These are phyloP conservation scores for Osmozyma mogii DNA, from an alignment of 805 yeast species.

Conservation along the genomic window DNA sequence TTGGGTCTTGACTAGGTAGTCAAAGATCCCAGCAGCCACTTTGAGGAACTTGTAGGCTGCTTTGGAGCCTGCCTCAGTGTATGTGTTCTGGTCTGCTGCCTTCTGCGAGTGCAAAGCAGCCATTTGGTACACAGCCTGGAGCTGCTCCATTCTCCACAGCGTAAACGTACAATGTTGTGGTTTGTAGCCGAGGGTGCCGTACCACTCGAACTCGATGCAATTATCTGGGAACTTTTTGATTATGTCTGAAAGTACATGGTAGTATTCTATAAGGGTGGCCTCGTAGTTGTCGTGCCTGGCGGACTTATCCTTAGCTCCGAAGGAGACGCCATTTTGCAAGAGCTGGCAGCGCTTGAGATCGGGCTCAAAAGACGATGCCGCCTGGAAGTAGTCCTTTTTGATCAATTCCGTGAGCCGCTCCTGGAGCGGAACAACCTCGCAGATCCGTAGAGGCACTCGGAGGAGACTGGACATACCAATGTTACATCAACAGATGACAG, in stretches of 20 bases:
- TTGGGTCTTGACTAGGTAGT: constrained; percentile 18
- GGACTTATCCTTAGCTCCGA: constrained; percentile 21
- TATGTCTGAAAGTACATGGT: constrained; percentile 35
- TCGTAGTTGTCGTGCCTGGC: constrained; percentile 10
- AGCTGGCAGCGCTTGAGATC: constrained; percentile 35
- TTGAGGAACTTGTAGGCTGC: constrained; percentile 60
- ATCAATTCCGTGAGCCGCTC: constrained; percentile 36
- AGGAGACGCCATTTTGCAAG: constrained; percentile 36
- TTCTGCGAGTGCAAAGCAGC: constrained; percentile 56
- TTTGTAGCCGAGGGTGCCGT: constrained; percentile 53
- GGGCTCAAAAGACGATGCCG: constrained; percentile 23
- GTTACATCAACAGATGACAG: too few species aligned
- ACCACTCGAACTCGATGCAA: constrained; percentile 62
- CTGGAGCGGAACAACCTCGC: constrained; percentile 35
- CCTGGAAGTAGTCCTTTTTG: constrained; percentile 36
- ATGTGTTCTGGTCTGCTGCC: constrained; percentile 40
- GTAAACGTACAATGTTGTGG: constrained; percentile 24
- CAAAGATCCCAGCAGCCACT: constrained; percentile 61
- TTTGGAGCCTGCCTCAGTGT: constrained; percentile 49
- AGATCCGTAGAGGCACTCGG: constrained; percentile 43
- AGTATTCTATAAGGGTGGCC: constrained; percentile 37
- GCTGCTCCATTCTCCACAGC: constrained; percentile 38
- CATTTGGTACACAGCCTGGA: constrained; percentile 59
- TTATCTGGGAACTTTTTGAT: constrained; percentile 57
- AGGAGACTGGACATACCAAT: constrained; percentile 29